phyloP scores from a whole-genome alignment of 495 filamentous ascomycete genomes.

The Aspergillus haitiensis region DNA sequence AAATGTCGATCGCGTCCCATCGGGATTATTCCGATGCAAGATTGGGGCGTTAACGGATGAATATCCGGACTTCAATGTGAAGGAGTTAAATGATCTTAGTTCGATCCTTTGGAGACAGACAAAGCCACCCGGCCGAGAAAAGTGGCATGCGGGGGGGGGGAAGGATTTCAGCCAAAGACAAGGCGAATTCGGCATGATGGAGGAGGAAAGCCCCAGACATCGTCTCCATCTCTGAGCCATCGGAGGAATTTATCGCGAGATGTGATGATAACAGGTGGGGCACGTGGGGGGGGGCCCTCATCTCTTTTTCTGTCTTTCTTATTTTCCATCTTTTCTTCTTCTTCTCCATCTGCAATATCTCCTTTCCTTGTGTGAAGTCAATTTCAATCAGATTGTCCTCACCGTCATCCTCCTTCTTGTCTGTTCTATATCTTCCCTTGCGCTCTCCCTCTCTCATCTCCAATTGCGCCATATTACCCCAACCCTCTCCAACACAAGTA shows the following conservation, averaged over 20 bases:
- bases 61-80: background rate
- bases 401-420: background rate
- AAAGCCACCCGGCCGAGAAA: background rate
- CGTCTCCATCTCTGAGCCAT: background rate
- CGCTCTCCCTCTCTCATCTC: background rate
- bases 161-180: background rate
- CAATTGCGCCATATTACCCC: background rate
- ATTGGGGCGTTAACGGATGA: background rate
- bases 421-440: background rate
- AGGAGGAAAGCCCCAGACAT: background rate
- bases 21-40: conserved; percentile 10
- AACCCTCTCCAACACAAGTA: background rate
- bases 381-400: background rate
- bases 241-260: conserved; percentile 18
- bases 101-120: background rate
- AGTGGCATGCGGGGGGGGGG: background rate
- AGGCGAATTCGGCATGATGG: background rate
- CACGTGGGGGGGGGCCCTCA: conserved; percentile 10
- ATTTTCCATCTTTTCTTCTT: background rate
- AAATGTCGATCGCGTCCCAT: conserved; percentile 3
- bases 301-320: background rate
- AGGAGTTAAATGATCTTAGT: background rate
- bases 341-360: background rate
- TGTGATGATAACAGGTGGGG: conserved; percentile 15
- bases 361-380: background rate